phyloP scores from a whole-genome alignment of 2,329 filamentous ascomycete genomes.

The Penicillium decumbens region DNA sequence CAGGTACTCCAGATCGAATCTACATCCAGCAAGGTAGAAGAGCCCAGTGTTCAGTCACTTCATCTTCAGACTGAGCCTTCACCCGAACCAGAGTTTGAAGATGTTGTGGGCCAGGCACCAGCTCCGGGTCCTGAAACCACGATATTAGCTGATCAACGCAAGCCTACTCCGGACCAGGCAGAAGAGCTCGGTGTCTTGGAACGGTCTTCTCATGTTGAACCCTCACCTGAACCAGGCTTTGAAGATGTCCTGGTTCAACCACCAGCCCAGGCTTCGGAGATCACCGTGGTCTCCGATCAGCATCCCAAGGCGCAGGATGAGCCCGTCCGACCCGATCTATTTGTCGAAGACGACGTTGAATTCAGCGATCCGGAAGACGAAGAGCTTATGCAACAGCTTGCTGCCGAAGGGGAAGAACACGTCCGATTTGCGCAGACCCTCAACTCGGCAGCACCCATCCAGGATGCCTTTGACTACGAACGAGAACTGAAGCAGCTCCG shows the following conservation, averaged over 20 bases:
- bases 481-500: slow-evolving; percentile 79
- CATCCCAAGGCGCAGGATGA: slow-evolving; percentile 9
- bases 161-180: neutral
- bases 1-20: slow-evolving; percentile 8
- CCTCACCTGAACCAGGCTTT: slow-evolving; percentile 48
- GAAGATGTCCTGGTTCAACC: slow-evolving; percentile 46
- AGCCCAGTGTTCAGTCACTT: neutral
- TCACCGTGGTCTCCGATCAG: slow-evolving; percentile 25
- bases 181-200: neutral
- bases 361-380: slow-evolving; percentile 89
- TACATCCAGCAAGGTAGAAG: neutral
- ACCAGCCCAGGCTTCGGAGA: slow-evolving; percentile 2
- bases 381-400: slow-evolving; percentile 79
- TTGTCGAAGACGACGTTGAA: slow-evolving; percentile 52
- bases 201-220: slow-evolving; percentile 11
- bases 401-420: slow-evolving; percentile 87
- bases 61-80: neutral
- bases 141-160: neutral
- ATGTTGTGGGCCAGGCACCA: neutral
- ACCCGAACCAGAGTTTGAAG: neutral
- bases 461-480: slow-evolving; percentile 77
- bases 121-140: neutral
- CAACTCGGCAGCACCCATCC: slow-evolving; percentile 66
- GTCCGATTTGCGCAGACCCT: slow-evolving; percentile 84
- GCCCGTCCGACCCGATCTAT: slow-evolving; percentile 21